Evolutionary conservation across 345 rosid species (phyloP).

Genomic region (Acer negundo): DNA sequence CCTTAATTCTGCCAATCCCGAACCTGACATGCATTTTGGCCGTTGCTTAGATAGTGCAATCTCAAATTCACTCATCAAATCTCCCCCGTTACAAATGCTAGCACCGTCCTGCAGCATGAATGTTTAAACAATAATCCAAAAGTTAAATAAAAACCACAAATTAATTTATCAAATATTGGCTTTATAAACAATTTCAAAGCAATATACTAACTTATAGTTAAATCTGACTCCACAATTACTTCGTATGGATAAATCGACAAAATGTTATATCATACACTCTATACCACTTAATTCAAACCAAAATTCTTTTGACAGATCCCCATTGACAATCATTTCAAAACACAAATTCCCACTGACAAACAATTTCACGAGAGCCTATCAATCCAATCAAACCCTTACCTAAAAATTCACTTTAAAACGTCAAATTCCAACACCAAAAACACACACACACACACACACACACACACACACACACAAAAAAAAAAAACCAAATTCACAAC

Average conservation of each 20-base stretch:
- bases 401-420: neutral
- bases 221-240: neutral
- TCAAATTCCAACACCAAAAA: slow-evolving; percentile 1
- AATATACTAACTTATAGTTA: neutral
- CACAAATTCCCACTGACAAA: neutral
- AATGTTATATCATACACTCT: neutral
- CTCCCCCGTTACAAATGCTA: slow-evolving; percentile 42
- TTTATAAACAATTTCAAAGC: slow-evolving; percentile 6
- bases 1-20: slow-evolving; percentile 47
- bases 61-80: slow-evolving; percentile 79
- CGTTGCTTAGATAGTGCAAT: slow-evolving; percentile 77
- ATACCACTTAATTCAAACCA: neutral
- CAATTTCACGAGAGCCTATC: neutral
- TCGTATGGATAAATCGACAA: neutral
- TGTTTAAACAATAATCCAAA: slow-evolving; percentile 18
- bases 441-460: neutral
- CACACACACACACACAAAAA: neutral
- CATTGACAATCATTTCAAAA: neutral
- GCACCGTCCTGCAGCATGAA: slow-evolving; percentile 42
- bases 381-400: neutral
- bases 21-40: slow-evolving; percentile 55
- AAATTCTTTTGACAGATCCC: neutral
- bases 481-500: slow-evolving; percentile 6
- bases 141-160: neutral
- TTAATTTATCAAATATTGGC: neutral